Percentiles rank a stretch among this genome's conserved stretches.
These are phyloP conservation scores for Neopestalotiopsis rosae DNA, from an alignment of 2,329 filamentous ascomycete species.

Conservation along the genomic window DNA sequence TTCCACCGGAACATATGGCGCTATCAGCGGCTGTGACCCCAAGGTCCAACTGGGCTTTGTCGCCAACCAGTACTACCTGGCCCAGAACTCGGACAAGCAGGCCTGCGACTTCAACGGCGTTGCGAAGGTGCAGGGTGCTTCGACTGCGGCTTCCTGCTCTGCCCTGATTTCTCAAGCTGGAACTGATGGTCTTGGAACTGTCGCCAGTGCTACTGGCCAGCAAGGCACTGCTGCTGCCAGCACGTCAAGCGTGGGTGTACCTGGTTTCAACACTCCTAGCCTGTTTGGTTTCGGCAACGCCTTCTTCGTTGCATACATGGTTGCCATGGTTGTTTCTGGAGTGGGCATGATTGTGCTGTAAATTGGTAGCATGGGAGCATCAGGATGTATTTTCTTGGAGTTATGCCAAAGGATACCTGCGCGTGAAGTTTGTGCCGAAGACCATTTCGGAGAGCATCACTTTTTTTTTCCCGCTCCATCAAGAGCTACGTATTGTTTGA, in stretches of 20 bases:
- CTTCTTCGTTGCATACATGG: slow-evolving; percentile 52
- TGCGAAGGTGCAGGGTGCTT: slow-evolving; percentile 57
- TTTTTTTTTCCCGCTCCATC: not conserved
- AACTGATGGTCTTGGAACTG: slow-evolving; percentile 60
- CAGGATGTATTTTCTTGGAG: slow-evolving; percentile 10
- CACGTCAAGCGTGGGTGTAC: slow-evolving; percentile 48
- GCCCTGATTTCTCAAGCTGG: slow-evolving; percentile 67
- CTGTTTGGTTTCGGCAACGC: slow-evolving; percentile 36
- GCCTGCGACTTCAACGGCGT: slow-evolving; percentile 77
- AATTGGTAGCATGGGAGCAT: slow-evolving; percentile 12
- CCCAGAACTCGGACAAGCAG: slow-evolving; percentile 51
- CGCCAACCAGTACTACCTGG: slow-evolving; percentile 73
- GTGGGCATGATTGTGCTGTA: slow-evolving; percentile 62
- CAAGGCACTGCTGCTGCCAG: slow-evolving; percentile 44
- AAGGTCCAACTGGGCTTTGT: slow-evolving; percentile 75
- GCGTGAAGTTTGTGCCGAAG: not conserved
- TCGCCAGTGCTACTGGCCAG: slow-evolving; percentile 50
- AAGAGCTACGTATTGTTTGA: not conserved
- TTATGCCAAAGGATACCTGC: not conserved
- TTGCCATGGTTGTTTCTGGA: slow-evolving; percentile 55
- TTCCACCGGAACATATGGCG: slow-evolving; percentile 72
- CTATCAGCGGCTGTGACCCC: slow-evolving; percentile 77
- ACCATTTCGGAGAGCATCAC: not conserved
- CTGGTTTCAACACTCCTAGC: slow-evolving; percentile 38
- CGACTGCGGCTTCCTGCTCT: slow-evolving; percentile 59